phyloP scores from a whole-genome alignment of 352 stramenopile genomes.

The Globisporangium nunn region DNA sequence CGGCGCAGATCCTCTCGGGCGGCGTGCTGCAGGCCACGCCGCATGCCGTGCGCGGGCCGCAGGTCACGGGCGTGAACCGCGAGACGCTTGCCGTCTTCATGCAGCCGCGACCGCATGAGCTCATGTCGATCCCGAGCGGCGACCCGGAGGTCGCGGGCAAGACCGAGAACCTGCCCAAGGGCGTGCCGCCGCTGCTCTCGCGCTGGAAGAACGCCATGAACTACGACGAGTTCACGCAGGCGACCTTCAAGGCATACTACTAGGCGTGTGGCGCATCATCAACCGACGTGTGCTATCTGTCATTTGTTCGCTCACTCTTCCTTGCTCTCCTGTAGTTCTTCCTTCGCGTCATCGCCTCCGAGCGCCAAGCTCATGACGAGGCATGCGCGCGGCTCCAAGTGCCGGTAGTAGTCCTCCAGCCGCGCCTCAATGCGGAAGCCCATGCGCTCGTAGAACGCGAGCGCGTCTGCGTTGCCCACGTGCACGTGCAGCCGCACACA shows the following conservation, averaged over 20 bases:
- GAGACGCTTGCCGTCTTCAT: slow-evolving; percentile 97
- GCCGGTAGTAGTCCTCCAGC: slow-evolving; percentile 62
- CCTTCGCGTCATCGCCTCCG: neutral
- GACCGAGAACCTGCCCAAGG: slow-evolving; percentile 69
- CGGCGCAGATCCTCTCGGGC: slow-evolving; percentile 92
- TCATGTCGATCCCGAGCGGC: slow-evolving; percentile 61
- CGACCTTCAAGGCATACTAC: slow-evolving; percentile 91
- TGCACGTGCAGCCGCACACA: slow-evolving; percentile 56
- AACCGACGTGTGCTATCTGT: neutral
- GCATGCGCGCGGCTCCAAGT: slow-evolving; percentile 40
- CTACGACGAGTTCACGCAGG: slow-evolving; percentile 90
- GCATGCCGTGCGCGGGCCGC: slow-evolving; percentile 83
- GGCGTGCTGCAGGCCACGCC: slow-evolving; percentile 89
- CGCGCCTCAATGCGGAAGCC: slow-evolving; percentile 39
- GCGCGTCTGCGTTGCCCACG: slow-evolving; percentile 43
- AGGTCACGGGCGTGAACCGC: slow-evolving; percentile 72
- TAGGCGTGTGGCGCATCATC: slow-evolving; percentile 9
- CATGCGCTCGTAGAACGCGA: slow-evolving; percentile 47
- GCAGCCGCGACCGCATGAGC: slow-evolving; percentile 87
- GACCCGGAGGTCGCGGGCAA: slow-evolving; percentile 38
- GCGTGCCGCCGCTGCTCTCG: slow-evolving; percentile 77
- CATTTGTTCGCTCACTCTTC: neutral
- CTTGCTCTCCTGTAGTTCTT: neutral
- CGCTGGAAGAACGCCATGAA: slow-evolving; percentile 85
- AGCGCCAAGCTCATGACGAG: slow-evolving; percentile 40